Percentiles rank a stretch among this genome's conserved stretches.
Conservation (phyloP, 371 early-diverging fungal species). For the Phascolomyces articulosus region DNA sequence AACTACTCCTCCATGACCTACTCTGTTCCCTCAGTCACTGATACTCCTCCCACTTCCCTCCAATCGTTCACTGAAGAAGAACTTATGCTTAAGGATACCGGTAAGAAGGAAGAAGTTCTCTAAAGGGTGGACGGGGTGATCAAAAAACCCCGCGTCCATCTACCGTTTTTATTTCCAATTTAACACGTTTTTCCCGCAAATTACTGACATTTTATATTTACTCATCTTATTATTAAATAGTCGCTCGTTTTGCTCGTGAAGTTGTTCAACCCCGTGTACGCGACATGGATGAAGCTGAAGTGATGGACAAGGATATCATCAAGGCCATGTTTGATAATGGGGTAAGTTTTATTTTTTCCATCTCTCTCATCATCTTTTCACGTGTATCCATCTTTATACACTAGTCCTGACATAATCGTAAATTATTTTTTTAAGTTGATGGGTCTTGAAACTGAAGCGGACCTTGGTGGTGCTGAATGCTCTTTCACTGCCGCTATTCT, state of each 20-base stretch:
- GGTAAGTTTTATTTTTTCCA: conserved; percentile 47
- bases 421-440: conserved; percentile 70
- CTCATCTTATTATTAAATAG: conserved; percentile 34
- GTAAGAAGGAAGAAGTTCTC: too few species aligned
- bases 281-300: conserved; percentile 94
- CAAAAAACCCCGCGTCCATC: background rate
- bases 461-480: conserved; percentile 85
- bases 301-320: conserved; percentile 80
- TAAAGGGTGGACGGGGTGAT: too few species aligned
- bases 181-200: background rate
- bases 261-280: conserved; percentile 82
- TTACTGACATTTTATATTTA: background rate
- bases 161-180: too few species aligned
- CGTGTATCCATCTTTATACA: too few species aligned
- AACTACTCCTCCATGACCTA: conserved; percentile 18
- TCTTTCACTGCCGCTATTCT: conserved; percentile 92
- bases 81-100: conserved; percentile 73
- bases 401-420: background rate
- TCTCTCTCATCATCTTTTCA: background rate
- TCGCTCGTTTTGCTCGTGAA: conserved; percentile 87
- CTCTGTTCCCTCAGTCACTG: conserved; percentile 21
- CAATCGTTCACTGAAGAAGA: conserved; percentile 85
- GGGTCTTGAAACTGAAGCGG: conserved; percentile 90
- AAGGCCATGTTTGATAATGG: conserved; percentile 90
- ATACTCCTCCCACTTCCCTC: conserved; percentile 62